Evolutionary conservation across 768 basidiomycete genomes (phyloP), one percentile per base, ranked within the genome.

Genomic region (Hypholoma sublateritium): DNA sequence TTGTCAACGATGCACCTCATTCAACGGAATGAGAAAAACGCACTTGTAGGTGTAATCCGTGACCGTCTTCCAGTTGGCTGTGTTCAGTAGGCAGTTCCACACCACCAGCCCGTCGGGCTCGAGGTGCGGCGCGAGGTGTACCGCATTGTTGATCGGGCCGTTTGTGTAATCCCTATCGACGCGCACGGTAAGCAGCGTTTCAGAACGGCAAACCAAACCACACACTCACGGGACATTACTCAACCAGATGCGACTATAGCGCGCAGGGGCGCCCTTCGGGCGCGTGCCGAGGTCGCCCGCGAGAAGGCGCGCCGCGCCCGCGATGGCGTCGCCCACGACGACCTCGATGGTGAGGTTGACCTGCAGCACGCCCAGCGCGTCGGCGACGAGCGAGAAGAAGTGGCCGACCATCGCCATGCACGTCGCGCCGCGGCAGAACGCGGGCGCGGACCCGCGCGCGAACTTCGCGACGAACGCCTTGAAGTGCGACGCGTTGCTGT

Each of bases 151-250:
- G 16, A 67, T 45, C 24, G 61, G 39, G 9, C 61, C 63, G 45
- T 60, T 36, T 5, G 61, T 59, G 45, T 64, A 64, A 34, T 65
- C 64, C 0, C 64, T 65, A n/a, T 32, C 11, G 16, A 12, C 28
- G 4, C n/a, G 6, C 32, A 22, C 24, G 9, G 25, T 44, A 2
- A 44, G 28, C n/a, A n/a, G n/a, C n/a, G n/a, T n/a, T n/a, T n/a
- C n/a, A n/a, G 1, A 44, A 32, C 11, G 2, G 19, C 6, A 7
- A 44, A 9, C 28, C 28, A 32, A 1, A n/a, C n/a, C 6, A 32
- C 28, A 9, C 28, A 57, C 63, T 37, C 49, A 64, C 63, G 65
- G 65, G 7, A 62, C 56, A 44, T 67, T 67, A 43, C 62, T 64
- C 55, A 67, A 47, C 63, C 61, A 67, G 41, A 64, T 61, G 22